Evolutionary conservation across 768 basidiomycete species (phyloP).

Genomic region (Mycena metata): DNA sequence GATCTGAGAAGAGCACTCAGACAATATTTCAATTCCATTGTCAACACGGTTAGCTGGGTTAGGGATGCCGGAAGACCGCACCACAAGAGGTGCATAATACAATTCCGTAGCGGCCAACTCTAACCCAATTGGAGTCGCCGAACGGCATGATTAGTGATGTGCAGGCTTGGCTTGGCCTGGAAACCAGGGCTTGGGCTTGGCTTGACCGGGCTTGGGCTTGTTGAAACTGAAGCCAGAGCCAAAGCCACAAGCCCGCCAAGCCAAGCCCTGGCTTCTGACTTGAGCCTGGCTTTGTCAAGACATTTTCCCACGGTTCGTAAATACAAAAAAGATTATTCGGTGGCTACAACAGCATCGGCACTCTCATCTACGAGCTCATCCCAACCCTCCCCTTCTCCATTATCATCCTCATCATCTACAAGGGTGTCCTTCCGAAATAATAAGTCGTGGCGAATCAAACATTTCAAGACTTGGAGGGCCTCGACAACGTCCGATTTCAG

Average conservation of each 20-base stretch:
- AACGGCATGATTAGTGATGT: too few relatives aligned
- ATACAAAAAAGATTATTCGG: constrained; percentile 8
- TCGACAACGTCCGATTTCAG: constrained; percentile 52
- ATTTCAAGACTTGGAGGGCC: too few relatives aligned
- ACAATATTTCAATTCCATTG: too few relatives aligned
- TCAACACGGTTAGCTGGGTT: too few relatives aligned
- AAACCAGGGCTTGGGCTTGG: constrained; percentile 42
- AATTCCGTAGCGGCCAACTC: too few relatives aligned
- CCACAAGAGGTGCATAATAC: too few relatives aligned
- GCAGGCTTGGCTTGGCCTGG: constrained; percentile 18
- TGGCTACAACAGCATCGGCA: not conserved
- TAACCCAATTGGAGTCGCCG: too few relatives aligned
- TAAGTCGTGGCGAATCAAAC: constrained; percentile 26
- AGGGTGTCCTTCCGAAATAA: not conserved
- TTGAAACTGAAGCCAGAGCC: too few relatives aligned
- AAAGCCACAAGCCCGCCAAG: not conserved
- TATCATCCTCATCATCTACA: constrained; percentile 3
- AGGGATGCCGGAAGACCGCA: too few relatives aligned
- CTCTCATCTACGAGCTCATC: constrained; percentile 20
- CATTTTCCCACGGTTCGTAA: too few relatives aligned
- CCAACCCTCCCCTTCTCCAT: constrained; percentile 15
- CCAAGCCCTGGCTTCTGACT: constrained; percentile 25
- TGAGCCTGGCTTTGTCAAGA: constrained; percentile 1
- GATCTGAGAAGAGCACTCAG: too few relatives aligned
- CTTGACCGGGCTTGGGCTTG: constrained; percentile 42